Base-by-base conservation (phyloP, 768 basidiomycete genomes). In the Xerocomellus intermedius region DNA sequence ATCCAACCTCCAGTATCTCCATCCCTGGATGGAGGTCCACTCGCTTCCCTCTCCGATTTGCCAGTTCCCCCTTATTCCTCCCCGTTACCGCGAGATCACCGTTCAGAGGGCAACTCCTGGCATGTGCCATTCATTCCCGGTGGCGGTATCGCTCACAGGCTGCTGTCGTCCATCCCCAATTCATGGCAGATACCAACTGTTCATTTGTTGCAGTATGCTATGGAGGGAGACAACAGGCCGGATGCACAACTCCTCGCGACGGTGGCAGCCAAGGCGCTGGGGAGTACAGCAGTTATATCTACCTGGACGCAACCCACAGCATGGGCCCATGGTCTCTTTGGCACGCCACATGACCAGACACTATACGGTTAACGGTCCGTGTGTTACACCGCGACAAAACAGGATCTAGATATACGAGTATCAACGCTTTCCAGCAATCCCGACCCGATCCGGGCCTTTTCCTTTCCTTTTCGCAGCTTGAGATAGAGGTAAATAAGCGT, bases 401-500 rank as follows among this genome's bases (percentile, higher is more conserved):
- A 10, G 32, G 32, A 17, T 48, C 46, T 56, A 51, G 44, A 51
- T 48, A 50, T 16, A 52, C 32, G 35, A 39, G 17, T 38, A n/a
- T 75, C 66, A 87, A 61, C 78, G 75, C 68, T 85, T 91, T 56
- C 85, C 80, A 54, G 82, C 74, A 64, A 91, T 82, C 21, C 87
- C 84, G 32, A 83, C 79, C 42, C 72, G 70, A 38, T 73, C 69
- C 9, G 74, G 72, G 17, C 79, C 81, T 17, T 74, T 75, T 56
- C 77, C 81, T 17, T 74, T 75, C 56, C 77, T 77, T 74, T 89
- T 92, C 37, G 89, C 84, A 45, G 91, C 91, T 68, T 94, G 88
- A 21, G 85, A 82, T 50, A 99, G 75, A 8, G 92, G 77, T 33
- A 99, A 69, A 70, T 98, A 99, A 17, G 92, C 93, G 69, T 93